These are phyloP conservation scores for Zygotorulaspora danielsina DNA, from an alignment of 805 yeast genomes.

Conservation along the genomic window DNA sequence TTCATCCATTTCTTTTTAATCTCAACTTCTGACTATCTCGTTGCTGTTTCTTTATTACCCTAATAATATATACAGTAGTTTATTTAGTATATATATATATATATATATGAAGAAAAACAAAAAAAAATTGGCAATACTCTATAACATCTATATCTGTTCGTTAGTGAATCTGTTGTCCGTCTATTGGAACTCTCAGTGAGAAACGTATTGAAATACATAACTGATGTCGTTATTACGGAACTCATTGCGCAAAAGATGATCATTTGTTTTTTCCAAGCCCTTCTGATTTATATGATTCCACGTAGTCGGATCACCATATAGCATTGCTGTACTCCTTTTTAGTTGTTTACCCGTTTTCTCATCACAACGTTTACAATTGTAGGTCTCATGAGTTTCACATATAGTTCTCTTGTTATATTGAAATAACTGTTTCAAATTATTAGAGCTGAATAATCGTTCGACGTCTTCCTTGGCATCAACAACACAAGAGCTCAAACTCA, in stretches of 20 bases:
- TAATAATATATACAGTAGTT: too few species aligned
- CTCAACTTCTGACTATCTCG: too few species aligned
- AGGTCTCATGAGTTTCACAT: constrained; percentile 92
- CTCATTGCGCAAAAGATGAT: constrained; percentile 73
- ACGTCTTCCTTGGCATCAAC: constrained; percentile 96
- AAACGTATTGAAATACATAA: constrained; percentile 88
- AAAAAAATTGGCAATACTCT: too few species aligned
- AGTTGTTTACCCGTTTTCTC: constrained; percentile 51
- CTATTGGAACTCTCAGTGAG: constrained; percentile 55
- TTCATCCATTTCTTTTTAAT: constrained; percentile 36
- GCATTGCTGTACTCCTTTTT: constrained; percentile 72
- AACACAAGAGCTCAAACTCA: constrained; percentile 89
- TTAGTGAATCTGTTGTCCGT: too few species aligned
- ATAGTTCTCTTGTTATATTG: constrained; percentile 59
- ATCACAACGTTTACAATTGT: constrained; percentile 76
- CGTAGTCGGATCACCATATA: constrained; percentile 95
- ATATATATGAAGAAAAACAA: background rate
- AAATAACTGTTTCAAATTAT: constrained; percentile 71
- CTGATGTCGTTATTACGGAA: constrained; percentile 62
- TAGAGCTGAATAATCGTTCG: constrained; percentile 84
- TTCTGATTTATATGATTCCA: constrained; percentile 86
- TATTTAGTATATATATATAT: too few species aligned
- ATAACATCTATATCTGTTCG: too few species aligned
- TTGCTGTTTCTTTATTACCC: background rate
- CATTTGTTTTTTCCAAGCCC: constrained; percentile 63